A percentile compares a stretch with the other conserved stretches of the same genome.
phyloP scores from a whole-genome alignment of 2,329 filamentous ascomycete genomes.

The Fusarium decemcellulare region DNA sequence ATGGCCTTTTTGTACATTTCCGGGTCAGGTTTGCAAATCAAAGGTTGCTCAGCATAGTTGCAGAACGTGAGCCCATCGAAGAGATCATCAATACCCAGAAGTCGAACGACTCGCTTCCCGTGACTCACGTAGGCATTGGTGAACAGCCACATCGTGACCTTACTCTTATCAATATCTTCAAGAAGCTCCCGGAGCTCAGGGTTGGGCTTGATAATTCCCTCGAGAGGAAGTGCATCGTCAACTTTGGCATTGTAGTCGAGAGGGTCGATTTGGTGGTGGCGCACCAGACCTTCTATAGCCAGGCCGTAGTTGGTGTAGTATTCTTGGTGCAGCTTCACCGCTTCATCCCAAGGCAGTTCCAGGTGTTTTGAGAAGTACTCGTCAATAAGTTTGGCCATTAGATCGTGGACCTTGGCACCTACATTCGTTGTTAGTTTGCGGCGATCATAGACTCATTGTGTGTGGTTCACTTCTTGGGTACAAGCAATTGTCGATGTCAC shows the following conservation, averaged over 20 bases:
- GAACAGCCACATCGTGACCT: slow-evolving; percentile 92
- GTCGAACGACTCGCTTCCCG: slow-evolving; percentile 82
- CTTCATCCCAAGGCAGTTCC: slow-evolving; percentile 80
- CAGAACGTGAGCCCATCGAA: slow-evolving; percentile 98
- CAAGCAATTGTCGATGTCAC: slow-evolving; percentile 99
- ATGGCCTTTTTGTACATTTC: slow-evolving; percentile 93
- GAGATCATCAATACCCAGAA: slow-evolving; percentile 86
- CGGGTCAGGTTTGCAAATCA: slow-evolving; percentile 89
- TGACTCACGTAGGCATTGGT: slow-evolving; percentile 97
- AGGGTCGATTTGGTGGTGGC: slow-evolving; percentile 95
- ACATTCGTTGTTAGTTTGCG: slow-evolving; percentile 19
- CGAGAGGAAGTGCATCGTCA: slow-evolving; percentile 92
- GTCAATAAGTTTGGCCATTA: slow-evolving; percentile 88
- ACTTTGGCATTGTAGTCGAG: slow-evolving; percentile 95
- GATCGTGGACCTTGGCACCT: slow-evolving; percentile 86
- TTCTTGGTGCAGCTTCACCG: slow-evolving; percentile 86
- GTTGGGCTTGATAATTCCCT: slow-evolving; percentile 86
- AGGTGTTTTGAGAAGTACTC: slow-evolving; percentile 78
- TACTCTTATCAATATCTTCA: slow-evolving; percentile 84
- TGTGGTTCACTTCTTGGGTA: slow-evolving; percentile 83
- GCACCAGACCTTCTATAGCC: slow-evolving; percentile 95
- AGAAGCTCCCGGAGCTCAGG: slow-evolving; percentile 81
- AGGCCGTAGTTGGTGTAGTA: slow-evolving; percentile 98
- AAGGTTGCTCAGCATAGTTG: slow-evolving; percentile 80
- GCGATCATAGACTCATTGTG: slow-evolving; percentile 2